Conservation (phyloP, 805 yeast species). For the Candida khao-thaluensis region DNA sequence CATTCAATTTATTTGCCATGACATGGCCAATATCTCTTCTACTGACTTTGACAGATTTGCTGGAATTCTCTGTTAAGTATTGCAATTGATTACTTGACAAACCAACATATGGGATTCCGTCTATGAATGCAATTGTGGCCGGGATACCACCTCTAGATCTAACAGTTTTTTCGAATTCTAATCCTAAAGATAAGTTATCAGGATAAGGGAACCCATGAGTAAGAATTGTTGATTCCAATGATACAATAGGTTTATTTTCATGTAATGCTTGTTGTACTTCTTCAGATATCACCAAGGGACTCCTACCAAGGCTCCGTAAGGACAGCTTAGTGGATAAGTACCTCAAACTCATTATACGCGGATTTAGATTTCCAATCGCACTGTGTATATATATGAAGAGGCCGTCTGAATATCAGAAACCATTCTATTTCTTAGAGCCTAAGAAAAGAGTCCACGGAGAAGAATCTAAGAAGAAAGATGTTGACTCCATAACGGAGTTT, state of each 20-base stretch:
- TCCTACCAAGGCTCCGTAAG: no score
- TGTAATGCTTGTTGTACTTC: slow-evolving; percentile 65
- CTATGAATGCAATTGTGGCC: slow-evolving; percentile 78
- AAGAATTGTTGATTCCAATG: slow-evolving; percentile 83
- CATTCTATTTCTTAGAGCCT: slow-evolving; percentile 29
- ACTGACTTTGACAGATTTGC: slow-evolving; percentile 60
- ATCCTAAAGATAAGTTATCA: slow-evolving; percentile 70
- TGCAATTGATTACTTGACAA: slow-evolving; percentile 48
- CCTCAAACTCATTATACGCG: background rate
- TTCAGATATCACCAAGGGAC: slow-evolving; percentile 30
- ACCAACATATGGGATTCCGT: slow-evolving; percentile 75
- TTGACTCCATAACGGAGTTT: background rate
- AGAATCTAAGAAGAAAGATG: background rate
- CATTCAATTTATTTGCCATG: slow-evolving; percentile 60
- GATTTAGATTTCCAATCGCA: no score
- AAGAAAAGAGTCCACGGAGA: background rate
- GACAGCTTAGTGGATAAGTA: no score
- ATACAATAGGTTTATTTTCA: slow-evolving; percentile 65
- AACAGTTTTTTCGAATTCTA: slow-evolving; percentile 58
- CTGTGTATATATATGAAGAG: slow-evolving; percentile 9
- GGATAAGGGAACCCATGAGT: slow-evolving; percentile 91
- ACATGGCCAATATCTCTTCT: slow-evolving; percentile 76
- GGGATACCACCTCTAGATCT: slow-evolving; percentile 70
- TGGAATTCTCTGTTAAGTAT: slow-evolving; percentile 42
- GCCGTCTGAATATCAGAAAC: slow-evolving; percentile 25